Conservation (phyloP, 441 rosid genomes). For the Capsella rubella region DNA sequence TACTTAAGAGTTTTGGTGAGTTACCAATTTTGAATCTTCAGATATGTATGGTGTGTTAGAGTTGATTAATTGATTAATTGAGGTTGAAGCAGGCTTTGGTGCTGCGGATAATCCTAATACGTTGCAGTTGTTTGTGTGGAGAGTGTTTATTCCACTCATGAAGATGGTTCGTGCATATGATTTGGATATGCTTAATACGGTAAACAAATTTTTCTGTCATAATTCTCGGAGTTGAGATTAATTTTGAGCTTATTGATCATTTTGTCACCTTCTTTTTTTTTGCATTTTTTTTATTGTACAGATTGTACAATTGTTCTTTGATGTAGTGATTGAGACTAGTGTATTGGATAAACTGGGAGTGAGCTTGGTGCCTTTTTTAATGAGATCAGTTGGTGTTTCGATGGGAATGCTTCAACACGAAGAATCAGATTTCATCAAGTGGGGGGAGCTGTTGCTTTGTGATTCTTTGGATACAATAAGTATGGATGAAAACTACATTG, state of each 20-base stretch:
- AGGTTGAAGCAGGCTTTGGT: constrained; percentile 42
- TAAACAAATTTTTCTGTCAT: constrained; percentile 30
- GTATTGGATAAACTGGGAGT: constrained; percentile 67
- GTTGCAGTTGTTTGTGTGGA: constrained; percentile 70
- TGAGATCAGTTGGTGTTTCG: constrained; percentile 68
- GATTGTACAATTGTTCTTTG: constrained; percentile 73
- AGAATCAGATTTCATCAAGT: constrained; percentile 55
- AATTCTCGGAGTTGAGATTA: constrained; percentile 12
- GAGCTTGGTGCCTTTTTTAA: constrained; percentile 76
- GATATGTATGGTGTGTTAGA: not conserved
- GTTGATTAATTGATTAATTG: constrained; percentile 2
- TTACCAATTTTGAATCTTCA: constrained; percentile 8
- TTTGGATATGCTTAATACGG: constrained; percentile 77
- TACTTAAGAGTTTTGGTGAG: constrained; percentile 71
- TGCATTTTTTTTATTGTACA: constrained; percentile 46
- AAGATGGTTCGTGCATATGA: constrained; percentile 69
- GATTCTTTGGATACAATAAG: constrained; percentile 39
- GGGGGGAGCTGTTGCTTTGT: constrained; percentile 47
- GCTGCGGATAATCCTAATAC: constrained; percentile 54
- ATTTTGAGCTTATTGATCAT: constrained; percentile 29
- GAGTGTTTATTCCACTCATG: constrained; percentile 72
- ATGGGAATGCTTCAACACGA: constrained; percentile 59
- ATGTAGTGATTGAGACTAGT: constrained; percentile 61
- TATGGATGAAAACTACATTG: constrained; percentile 47
- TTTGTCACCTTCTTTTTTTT: constrained; percentile 12